These are phyloP conservation scores for Exophiala sideris DNA, from an alignment of 2,329 filamentous ascomycete species.

Conservation along the genomic window DNA sequence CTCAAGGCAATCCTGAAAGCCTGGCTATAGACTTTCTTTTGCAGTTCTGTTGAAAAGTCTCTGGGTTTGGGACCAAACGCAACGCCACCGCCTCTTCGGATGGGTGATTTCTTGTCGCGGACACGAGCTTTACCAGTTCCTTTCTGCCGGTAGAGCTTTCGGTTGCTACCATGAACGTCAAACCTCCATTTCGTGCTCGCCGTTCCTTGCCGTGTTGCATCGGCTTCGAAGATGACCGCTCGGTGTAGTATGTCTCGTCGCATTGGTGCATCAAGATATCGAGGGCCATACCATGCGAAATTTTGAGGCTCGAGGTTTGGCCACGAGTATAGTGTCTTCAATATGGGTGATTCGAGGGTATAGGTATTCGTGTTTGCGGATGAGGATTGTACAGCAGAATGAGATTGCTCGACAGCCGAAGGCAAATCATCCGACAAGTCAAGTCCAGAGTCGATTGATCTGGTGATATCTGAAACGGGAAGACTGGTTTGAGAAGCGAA, in stretches of 20 bases:
- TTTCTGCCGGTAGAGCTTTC: slow-evolving; percentile 84
- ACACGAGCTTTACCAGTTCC: slow-evolving; percentile 75
- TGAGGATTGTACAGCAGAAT: slow-evolving; percentile 10
- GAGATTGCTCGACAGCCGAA: slow-evolving; percentile 30
- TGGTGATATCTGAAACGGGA: slow-evolving; percentile 19
- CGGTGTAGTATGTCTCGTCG: slow-evolving; percentile 89
- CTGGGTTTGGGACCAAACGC: slow-evolving; percentile 85
- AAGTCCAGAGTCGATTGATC: slow-evolving; percentile 25
- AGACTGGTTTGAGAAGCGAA: slow-evolving; percentile 49
- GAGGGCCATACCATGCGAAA: slow-evolving; percentile 73
- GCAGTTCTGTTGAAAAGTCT: slow-evolving; percentile 81
- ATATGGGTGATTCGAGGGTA: slow-evolving; percentile 54
- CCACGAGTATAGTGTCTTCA: slow-evolving; percentile 85
- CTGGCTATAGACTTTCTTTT: slow-evolving; percentile 87
- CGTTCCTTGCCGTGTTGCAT: slow-evolving; percentile 80
- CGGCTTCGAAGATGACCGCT: slow-evolving; percentile 88
- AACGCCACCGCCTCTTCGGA: slow-evolving; percentile 81
- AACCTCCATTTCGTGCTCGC: slow-evolving; percentile 76
- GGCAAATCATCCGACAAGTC: neutral
- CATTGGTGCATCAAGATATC: slow-evolving; percentile 81
- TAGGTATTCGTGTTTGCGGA: slow-evolving; percentile 22
- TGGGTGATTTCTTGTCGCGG: slow-evolving; percentile 76
- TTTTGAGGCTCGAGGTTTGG: slow-evolving; percentile 79
- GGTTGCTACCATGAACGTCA: slow-evolving; percentile 78
- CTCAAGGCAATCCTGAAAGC: slow-evolving; percentile 93